phyloP scores from a whole-genome alignment of 805 yeast genomes.

The Zygosaccharomyces kombuchaensis region DNA sequence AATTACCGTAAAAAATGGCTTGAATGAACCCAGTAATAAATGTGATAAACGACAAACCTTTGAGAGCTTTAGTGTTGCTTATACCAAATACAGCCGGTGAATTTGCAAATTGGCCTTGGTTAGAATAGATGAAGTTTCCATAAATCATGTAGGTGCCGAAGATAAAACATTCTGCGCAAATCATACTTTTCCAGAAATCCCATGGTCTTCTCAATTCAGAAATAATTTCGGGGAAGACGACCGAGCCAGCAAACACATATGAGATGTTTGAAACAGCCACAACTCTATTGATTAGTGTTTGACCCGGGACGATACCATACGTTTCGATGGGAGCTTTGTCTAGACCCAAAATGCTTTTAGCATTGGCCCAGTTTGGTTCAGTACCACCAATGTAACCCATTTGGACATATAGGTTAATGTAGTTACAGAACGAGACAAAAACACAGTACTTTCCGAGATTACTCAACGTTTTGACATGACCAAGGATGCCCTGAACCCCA shows the following conservation, averaged over 20 bases:
- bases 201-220: constrained; percentile 8
- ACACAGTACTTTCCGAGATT: constrained; percentile 7
- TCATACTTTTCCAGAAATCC: constrained; percentile 8
- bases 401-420: constrained; percentile 4
- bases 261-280: constrained; percentile 7
- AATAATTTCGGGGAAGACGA: constrained; percentile 5
- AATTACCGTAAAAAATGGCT: constrained; percentile 4
- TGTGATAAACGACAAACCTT: constrained; percentile 3
- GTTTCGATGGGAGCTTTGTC: constrained; percentile 4
- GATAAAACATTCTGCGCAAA: constrained; percentile 2
- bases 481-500: constrained; percentile 5
- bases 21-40: constrained; percentile 7
- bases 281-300: constrained; percentile 1
- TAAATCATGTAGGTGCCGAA: constrained; percentile 6
- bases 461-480: constrained; percentile 3
- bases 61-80: constrained; percentile 4
- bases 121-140: constrained; percentile 4
- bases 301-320: constrained; percentile 2
- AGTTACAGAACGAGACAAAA: constrained; percentile 4
- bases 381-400: constrained; percentile 4
- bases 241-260: constrained; percentile 8
- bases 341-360: constrained; percentile 2
- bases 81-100: constrained; percentile 6
- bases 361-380: constrained; percentile 6
- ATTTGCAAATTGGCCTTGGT: constrained; percentile 6